A percentile compares a stretch with the other conserved stretches of the same genome.
These are phyloP conservation scores for Cytospora leucostoma DNA, from an alignment of 2,329 filamentous ascomycete species.

Conservation along the genomic window DNA sequence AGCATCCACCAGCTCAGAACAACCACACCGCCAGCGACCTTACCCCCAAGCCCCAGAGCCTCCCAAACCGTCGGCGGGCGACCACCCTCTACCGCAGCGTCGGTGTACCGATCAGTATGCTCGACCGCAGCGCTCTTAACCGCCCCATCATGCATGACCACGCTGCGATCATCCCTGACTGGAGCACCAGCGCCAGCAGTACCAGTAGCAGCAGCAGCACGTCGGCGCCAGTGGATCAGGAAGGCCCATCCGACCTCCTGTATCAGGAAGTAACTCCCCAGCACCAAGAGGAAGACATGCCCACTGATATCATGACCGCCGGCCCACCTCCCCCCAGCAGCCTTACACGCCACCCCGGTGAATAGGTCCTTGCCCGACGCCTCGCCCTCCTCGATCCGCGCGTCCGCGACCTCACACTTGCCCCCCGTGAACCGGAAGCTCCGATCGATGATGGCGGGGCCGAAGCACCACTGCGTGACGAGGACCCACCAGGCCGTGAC, in stretches of 20 bases:
- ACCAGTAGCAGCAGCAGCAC: conserved; percentile 24
- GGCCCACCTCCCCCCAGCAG: conserved; percentile 78
- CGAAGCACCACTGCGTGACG: conserved; percentile 97
- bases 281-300: conserved; percentile 88
- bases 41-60: conserved; percentile 48
- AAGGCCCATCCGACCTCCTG: conserved; percentile 73
- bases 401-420: conserved; percentile 65
- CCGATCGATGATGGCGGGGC: conserved; percentile 84
- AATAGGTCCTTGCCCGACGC: conserved; percentile 51
- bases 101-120: conserved; percentile 32
- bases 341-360: conserved; percentile 79
- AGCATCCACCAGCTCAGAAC: conserved; percentile 90
- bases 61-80: conserved; percentile 28
- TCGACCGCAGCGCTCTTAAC: conserved; percentile 61
- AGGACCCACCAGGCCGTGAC: conserved; percentile 80
- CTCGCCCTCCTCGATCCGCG: conserved; percentile 49
- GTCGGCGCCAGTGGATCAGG: conserved; percentile 42
- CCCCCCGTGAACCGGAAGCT: conserved; percentile 88
- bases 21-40: conserved; percentile 65
- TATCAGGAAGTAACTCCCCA: conserved; percentile 78
- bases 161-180: conserved; percentile 60
- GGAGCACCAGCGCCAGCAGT: conserved; percentile 32
- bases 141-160: conserved; percentile 67
- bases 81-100: neutral
- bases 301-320: conserved; percentile 97